These are phyloP conservation scores for Lotus japonicus DNA, from an alignment of 306 rosid genomes.

Conservation along the genomic window DNA sequence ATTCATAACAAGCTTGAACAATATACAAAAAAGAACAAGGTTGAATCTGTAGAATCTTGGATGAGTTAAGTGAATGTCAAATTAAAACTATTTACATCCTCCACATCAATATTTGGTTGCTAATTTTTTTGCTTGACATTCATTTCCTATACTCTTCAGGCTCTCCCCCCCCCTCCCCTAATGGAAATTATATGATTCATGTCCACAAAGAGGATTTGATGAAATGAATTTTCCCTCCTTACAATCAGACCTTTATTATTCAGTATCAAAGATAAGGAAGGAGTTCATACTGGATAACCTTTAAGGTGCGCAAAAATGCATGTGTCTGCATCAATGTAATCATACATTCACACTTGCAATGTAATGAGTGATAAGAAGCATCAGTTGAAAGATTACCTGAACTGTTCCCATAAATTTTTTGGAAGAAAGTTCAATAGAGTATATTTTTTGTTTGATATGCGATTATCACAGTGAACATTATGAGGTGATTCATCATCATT, in stretches of 20 bases:
- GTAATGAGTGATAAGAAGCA: conserved; percentile 9
- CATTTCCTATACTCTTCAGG: conserved; percentile 12
- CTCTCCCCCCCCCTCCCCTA: not conserved
- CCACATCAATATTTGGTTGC: not conserved
- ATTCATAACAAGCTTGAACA: conserved; percentile 20
- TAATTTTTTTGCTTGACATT: conserved; percentile 8
- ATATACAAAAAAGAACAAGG: not conserved
- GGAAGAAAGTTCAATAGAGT: conserved; percentile 86
- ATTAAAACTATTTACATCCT: not conserved
- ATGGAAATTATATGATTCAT: conserved; percentile 8
- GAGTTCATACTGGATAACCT: not conserved
- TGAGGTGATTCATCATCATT: conserved; percentile 70
- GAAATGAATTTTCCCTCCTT: conserved; percentile 9
- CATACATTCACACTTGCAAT: not conserved
- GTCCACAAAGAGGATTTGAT: not conserved
- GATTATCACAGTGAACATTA: conserved; percentile 63
- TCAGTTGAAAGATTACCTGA: conserved; percentile 57
- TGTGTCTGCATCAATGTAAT: not conserved
- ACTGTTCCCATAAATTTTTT: conserved; percentile 93
- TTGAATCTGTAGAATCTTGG: conserved; percentile 3
- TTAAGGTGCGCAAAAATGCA: not conserved
- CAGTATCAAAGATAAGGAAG: conserved; percentile 1
- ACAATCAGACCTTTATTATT: not conserved
- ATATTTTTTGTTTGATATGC: conserved; percentile 85
- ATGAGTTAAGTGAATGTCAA: conserved; percentile 10